A percentile compares a stretch with the other conserved stretches of the same genome.
phyloP scores from a whole-genome alignment of 306 rosid species.

The Luffa acutangula region DNA sequence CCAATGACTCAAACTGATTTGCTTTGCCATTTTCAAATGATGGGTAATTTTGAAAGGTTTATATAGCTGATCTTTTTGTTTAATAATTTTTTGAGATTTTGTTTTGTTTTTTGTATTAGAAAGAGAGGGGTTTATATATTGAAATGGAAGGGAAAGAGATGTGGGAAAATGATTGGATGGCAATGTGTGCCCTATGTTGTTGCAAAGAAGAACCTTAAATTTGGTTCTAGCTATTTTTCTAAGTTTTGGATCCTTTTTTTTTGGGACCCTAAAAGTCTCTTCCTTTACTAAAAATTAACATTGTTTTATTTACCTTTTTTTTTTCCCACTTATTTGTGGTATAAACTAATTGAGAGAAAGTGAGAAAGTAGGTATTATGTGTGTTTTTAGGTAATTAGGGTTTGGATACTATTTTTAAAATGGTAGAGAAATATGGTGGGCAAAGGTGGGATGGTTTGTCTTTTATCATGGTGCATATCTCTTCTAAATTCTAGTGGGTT shows the following conservation, averaged over 20 bases:
- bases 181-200: not conserved
- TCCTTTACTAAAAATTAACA: too few species aligned
- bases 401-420: not conserved
- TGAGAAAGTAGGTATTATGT: not conserved
- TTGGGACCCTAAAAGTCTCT: not conserved
- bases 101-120: not conserved
- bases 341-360: not conserved
- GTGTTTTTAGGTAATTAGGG: not conserved
- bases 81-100: not conserved
- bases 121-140: not conserved
- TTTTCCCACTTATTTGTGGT: not conserved
- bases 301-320: not conserved
- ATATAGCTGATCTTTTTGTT: not conserved
- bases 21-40: slow-evolving; percentile 29
- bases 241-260: not conserved
- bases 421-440: not conserved
- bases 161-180: not conserved
- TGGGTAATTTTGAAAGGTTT: not conserved
- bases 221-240: not conserved
- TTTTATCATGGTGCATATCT: not conserved
- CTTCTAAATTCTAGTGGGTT: not conserved
- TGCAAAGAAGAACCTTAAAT: not conserved
- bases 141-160: not conserved
- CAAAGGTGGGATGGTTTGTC: not conserved
- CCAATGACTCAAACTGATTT: slow-evolving; percentile 23